Conservation (phyloP, 345 rosid species). For the Eucalyptus fibrosa region DNA sequence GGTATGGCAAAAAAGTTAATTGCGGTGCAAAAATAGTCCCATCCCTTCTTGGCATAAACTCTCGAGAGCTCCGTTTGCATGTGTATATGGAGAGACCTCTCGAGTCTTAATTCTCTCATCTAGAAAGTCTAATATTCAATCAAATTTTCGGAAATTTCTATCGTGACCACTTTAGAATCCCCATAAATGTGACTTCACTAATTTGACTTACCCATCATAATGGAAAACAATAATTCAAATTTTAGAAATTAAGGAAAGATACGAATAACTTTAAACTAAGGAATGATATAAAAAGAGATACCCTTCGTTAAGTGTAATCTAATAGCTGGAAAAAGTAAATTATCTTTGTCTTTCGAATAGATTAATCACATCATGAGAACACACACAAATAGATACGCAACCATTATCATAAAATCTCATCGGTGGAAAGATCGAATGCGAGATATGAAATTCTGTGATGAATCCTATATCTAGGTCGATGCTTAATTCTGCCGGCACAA, state of each 20-base stretch:
- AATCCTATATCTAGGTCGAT: rapidly evolving
- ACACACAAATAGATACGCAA: neutral
- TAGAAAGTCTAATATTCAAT: neutral
- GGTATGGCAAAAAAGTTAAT: neutral
- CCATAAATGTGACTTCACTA: neutral
- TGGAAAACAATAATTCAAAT: neutral
- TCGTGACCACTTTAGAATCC: neutral
- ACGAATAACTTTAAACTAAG: neutral
- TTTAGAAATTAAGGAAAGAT: neutral
- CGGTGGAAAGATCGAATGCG: neutral
- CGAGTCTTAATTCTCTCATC: neutral
- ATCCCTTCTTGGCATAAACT: neutral
- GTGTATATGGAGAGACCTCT: neutral
- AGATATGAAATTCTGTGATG: no score
- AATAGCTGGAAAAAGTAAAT: neutral
- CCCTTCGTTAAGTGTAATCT: neutral
- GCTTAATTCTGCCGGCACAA: neutral
- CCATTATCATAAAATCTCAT: neutral
- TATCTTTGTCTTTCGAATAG: neutral
- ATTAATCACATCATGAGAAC: neutral
- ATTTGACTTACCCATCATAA: neutral
- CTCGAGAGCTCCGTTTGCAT: neutral
- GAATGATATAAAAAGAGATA: neutral
- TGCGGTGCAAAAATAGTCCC: neutral
- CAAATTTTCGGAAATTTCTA: neutral